Percentiles rank a stretch among this genome's conserved stretches.
Evolutionary conservation across 345 rosid species (phyloP).

Genomic region (Conringia planisiliqua): DNA sequence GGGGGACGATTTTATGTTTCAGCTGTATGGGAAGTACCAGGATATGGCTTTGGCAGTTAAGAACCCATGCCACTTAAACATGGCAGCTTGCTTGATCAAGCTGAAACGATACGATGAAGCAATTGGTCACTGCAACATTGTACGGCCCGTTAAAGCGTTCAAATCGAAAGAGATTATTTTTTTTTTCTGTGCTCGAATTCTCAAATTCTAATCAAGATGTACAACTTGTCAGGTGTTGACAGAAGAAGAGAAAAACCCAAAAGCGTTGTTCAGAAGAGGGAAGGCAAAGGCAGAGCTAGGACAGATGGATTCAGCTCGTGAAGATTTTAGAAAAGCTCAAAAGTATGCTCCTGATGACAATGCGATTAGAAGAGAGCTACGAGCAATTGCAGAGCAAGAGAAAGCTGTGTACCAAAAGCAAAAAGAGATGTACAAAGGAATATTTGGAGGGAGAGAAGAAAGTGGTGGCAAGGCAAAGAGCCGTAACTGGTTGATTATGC

Average conservation of each 20-base stretch:
- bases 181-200: background rate
- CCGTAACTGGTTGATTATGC: constrained; percentile 38
- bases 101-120: constrained; percentile 81
- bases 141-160: constrained; percentile 22
- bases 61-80: constrained; percentile 94
- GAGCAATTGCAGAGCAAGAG: constrained; percentile 72
- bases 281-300: constrained; percentile 90
- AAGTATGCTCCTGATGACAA: constrained; percentile 84
- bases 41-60: constrained; percentile 99
- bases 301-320: constrained; percentile 84
- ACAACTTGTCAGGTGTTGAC: constrained; percentile 54
- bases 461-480: constrained; percentile 33
- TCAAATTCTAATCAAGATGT: constrained; percentile 10
- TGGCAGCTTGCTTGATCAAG: constrained; percentile 89
- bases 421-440: constrained; percentile 81
- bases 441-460: constrained; percentile 63
- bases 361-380: constrained; percentile 70
- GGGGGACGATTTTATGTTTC: constrained; percentile 98
- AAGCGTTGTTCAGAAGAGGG: constrained; percentile 91
- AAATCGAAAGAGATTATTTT: background rate
- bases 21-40: constrained; percentile 86
- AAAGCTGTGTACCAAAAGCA: constrained; percentile 78
- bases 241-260: constrained; percentile 86
- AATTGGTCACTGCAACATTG: constrained; percentile 76
- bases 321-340: constrained; percentile 76